phyloP scores from a whole-genome alignment of 371 early-diverging fungal species.

The Syncephalastrum sp. region DNA sequence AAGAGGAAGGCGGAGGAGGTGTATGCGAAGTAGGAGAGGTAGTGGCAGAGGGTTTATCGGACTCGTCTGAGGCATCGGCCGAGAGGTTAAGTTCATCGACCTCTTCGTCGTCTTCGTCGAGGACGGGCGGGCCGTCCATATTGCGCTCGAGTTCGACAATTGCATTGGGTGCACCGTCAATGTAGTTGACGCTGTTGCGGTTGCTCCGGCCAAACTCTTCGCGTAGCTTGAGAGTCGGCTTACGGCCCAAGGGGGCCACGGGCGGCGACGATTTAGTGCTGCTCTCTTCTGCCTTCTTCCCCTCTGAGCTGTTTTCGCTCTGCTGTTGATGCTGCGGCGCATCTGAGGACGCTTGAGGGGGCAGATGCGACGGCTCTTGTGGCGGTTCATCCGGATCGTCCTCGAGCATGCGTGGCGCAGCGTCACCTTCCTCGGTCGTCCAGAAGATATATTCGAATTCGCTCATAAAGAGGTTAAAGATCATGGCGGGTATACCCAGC shows the following conservation, averaged over 20 bases:
- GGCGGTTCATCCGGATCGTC: slow-evolving; percentile 17
- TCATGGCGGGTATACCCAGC: slow-evolving; percentile 65
- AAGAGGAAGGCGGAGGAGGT: slow-evolving; percentile 4
- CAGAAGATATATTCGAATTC: slow-evolving; percentile 68
- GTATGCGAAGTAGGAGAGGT: slow-evolving; percentile 4
- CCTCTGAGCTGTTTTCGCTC: background rate
- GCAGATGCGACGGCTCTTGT: too few relatives aligned
- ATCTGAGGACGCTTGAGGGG: too few relatives aligned
- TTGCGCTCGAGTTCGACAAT: slow-evolving; percentile 40
- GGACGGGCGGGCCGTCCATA: slow-evolving; percentile 40
- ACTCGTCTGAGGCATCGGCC: slow-evolving; percentile 6
- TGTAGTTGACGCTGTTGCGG: slow-evolving; percentile 48
- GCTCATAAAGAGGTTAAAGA: slow-evolving; percentile 69
- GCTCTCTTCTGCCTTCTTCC: background rate
- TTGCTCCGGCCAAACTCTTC: slow-evolving; percentile 27
- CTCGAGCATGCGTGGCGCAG: slow-evolving; percentile 25
- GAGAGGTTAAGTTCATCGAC: slow-evolving; percentile 34
- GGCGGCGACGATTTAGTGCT: background rate
- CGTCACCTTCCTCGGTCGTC: slow-evolving; percentile 43
- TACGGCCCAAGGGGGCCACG: slow-evolving; percentile 4
- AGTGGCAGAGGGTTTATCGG: slow-evolving; percentile 2
- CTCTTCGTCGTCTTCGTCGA: slow-evolving; percentile 47
- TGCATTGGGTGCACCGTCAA: slow-evolving; percentile 43
- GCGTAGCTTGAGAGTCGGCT: slow-evolving; percentile 17
- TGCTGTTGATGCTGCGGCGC: background rate